Evolutionary conservation across 2,329 filamentous ascomycete species (phyloP).

Genomic region (Hypoxylon rubiginosum): DNA sequence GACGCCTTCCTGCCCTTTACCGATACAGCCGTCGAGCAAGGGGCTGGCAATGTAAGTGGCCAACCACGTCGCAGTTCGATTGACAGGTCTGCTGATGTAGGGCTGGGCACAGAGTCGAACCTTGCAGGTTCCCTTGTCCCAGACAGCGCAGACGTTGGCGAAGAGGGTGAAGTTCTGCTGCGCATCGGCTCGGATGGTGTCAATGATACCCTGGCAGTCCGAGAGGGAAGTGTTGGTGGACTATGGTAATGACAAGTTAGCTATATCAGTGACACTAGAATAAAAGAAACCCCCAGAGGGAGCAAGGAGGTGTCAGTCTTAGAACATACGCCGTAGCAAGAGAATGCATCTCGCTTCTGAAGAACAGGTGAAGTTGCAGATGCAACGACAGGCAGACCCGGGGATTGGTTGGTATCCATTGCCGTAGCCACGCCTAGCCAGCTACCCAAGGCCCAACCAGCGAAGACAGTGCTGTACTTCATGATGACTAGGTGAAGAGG

Average conservation of each 20-base stretch:
- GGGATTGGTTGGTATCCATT: background rate
- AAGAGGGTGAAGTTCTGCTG: constrained; percentile 44
- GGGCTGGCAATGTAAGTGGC: constrained; percentile 43
- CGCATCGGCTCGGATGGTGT: constrained; percentile 36
- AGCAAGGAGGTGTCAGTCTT: background rate
- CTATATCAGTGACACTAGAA: background rate
- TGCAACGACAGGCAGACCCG: background rate
- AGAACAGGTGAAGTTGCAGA: constrained; percentile 20
- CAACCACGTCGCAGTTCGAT: constrained; percentile 48
- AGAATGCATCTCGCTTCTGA: constrained; percentile 48
- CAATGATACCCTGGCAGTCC: constrained; percentile 46
- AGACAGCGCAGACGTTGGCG: constrained; percentile 47
- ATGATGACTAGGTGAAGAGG: constrained; percentile 26
- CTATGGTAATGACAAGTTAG: constrained; percentile 16
- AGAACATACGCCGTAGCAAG: constrained; percentile 48
- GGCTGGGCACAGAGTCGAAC: constrained; percentile 49
- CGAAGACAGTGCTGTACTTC: constrained; percentile 20
- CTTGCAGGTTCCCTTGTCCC: constrained; percentile 45
- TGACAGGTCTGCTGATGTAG: constrained; percentile 44
- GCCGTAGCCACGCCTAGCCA: constrained; percentile 11
- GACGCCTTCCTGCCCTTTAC: constrained; percentile 43
- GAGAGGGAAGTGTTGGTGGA: constrained; percentile 42
- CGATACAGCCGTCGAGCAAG: constrained; percentile 44
- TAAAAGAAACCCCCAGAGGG: background rate
- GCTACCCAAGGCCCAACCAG: constrained; percentile 19